A percentile compares a stretch with the other conserved stretches of the same genome.
These are phyloP conservation scores for Pseudogymnoascus sp. DNA, from an alignment of 2,329 filamentous ascomycete genomes.

Conservation along the genomic window DNA sequence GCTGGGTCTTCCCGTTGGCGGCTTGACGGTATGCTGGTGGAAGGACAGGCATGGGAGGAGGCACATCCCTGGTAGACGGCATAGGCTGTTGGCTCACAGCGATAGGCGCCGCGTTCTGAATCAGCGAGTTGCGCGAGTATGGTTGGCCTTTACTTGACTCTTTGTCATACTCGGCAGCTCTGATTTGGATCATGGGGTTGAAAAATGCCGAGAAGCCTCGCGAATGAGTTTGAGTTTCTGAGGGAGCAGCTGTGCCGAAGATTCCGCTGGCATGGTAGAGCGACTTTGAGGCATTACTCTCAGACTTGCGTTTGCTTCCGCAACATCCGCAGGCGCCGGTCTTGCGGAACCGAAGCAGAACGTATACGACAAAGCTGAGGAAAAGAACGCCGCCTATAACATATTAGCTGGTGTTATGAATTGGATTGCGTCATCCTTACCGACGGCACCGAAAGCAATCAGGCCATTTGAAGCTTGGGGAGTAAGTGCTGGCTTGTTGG, in stretches of 20 bases:
- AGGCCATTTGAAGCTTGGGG: neutral
- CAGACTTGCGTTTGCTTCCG: neutral
- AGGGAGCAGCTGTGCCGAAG: neutral
- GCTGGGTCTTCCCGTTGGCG: neutral
- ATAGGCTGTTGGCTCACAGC: neutral
- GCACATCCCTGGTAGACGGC: neutral
- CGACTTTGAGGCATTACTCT: neutral
- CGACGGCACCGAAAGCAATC: neutral
- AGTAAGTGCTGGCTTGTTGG: neutral
- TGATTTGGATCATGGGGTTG: neutral
- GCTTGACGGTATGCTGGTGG: neutral
- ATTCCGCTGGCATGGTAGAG: neutral
- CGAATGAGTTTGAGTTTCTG: neutral
- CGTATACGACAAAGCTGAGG: neutral
- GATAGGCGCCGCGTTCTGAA: neutral
- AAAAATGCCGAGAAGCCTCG: conserved; percentile 4
- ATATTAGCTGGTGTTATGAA: neutral
- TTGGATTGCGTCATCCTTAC: neutral
- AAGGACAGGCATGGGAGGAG: conserved; percentile 26
- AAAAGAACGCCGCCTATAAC: neutral
- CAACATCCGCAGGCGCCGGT: neutral
- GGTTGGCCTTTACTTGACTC: neutral
- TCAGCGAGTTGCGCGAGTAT: neutral
- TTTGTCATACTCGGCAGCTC: neutral
- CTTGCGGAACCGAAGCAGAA: neutral